Percentiles rank a stretch among this genome's conserved stretches.
Evolutionary conservation across 176 grass and related monocot genomes (phyloP).

Genomic region (Rhynchospora tenuis): DNA sequence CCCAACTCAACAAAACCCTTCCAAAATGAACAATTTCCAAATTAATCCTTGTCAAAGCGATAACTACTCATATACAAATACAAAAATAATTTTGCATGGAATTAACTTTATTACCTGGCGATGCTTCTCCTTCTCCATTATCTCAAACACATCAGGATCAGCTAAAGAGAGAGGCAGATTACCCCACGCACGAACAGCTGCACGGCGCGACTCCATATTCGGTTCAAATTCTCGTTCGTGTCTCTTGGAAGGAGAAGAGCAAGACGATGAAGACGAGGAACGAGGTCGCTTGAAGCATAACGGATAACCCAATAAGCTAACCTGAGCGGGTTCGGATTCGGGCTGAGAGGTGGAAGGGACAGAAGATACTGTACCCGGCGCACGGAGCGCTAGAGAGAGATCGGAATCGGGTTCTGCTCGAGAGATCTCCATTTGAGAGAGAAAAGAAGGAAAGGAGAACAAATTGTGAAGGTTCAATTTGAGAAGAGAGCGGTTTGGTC

Average conservation of each 20-base stretch:
- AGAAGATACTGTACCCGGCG: constrained; percentile 26
- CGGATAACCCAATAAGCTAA: constrained; percentile 56
- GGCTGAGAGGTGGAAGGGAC: constrained; percentile 29
- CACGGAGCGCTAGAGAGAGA: constrained; percentile 73
- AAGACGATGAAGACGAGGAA: constrained; percentile 61
- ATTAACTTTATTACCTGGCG: constrained; percentile 53
- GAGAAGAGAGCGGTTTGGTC: background rate
- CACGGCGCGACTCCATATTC: constrained; percentile 54
- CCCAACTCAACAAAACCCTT: background rate
- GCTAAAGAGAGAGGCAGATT: constrained; percentile 65
- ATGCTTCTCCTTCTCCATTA: constrained; percentile 73
- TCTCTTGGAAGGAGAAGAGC: constrained; percentile 43
- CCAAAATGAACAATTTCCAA: background rate
- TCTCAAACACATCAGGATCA: constrained; percentile 62
- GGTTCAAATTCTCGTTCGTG: constrained; percentile 21
- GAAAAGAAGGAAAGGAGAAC: background rate
- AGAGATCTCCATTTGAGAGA: constrained; percentile 55
- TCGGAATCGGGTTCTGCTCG: constrained; percentile 43
- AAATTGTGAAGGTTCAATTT: background rate
- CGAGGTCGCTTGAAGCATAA: constrained; percentile 86
- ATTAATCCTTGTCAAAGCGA: background rate
- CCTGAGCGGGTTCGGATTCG: background rate
- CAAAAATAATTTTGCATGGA: background rate
- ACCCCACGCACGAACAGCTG: constrained; percentile 62
- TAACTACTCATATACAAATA: background rate